Percentiles rank a stretch among this genome's conserved stretches.
These are phyloP conservation scores for Xylariaceae sp. DNA, from an alignment of 2,329 filamentous ascomycete genomes.

Conservation along the genomic window DNA sequence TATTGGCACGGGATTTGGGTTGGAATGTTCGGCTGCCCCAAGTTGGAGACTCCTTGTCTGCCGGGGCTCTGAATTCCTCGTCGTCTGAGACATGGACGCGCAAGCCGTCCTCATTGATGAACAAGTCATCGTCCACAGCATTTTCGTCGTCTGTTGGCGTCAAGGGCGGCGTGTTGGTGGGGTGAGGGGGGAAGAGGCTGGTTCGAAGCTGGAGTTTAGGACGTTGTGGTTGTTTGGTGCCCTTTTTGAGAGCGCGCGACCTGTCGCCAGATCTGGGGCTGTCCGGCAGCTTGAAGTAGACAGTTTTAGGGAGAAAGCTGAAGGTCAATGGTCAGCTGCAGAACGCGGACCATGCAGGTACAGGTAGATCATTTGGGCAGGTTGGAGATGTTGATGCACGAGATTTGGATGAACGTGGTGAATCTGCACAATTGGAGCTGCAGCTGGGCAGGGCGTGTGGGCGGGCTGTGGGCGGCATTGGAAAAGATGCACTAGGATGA, in stretches of 20 bases:
- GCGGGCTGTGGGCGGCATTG: not conserved
- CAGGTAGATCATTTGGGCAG: conserved; percentile 4
- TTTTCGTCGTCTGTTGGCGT: conserved; percentile 47
- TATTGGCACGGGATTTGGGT: conserved; percentile 69
- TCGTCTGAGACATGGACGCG: conserved; percentile 51
- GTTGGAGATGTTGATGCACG: not conserved
- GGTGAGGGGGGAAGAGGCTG: conserved; percentile 48
- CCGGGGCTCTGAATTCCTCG: conserved; percentile 54
- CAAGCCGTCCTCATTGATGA: conserved; percentile 54
- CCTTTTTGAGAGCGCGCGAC: conserved; percentile 17
- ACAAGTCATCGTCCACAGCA: conserved; percentile 32
- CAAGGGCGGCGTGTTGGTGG: conserved; percentile 50
- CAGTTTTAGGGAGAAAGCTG: conserved; percentile 88
- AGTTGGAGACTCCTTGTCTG: conserved; percentile 68
- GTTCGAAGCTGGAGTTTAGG: conserved; percentile 36
- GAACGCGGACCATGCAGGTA: conserved; percentile 8
- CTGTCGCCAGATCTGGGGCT: conserved; percentile 29
- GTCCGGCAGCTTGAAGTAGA: conserved; percentile 73
- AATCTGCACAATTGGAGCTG: not conserved
- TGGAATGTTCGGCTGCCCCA: conserved; percentile 77
- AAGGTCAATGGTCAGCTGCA: conserved; percentile 24
- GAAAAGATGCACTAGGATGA: conserved; percentile 5
- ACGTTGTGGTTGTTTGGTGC: conserved; percentile 24
- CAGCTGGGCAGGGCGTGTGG: conserved; percentile 1
- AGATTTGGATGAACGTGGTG: not conserved